A percentile compares a stretch with the other conserved stretches of the same genome.
These are phyloP conservation scores for Solanum hybrid DNA, from an alignment of 305 asterid species.

Conservation along the genomic window DNA sequence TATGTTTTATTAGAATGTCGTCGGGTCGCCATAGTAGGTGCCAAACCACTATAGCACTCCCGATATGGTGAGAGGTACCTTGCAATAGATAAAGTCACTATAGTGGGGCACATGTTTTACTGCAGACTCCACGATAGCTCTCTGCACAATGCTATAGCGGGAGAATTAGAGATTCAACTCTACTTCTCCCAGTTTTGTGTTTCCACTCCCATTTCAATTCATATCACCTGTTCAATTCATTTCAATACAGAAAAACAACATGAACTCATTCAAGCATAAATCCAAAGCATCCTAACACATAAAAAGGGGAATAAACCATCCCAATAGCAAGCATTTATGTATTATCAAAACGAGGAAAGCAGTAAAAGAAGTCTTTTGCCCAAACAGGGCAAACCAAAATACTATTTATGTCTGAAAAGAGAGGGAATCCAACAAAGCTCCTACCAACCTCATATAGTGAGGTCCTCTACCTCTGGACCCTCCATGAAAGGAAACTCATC, in stretches of 20 bases:
- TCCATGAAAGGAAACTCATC: neutral
- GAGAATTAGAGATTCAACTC: neutral
- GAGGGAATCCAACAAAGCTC: neutral
- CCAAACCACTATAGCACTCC: neutral
- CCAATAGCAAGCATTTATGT: neutral
- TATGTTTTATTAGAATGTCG: neutral
- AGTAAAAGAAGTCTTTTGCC: neutral
- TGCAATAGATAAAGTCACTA: neutral
- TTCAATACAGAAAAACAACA: neutral
- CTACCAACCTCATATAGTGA: neutral
- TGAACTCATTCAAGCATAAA: neutral
- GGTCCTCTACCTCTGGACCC: neutral
- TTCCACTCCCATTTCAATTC: neutral
- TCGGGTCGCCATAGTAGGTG: neutral
- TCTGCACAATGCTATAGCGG: neutral
- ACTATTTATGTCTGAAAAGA: neutral
- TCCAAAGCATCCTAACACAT: neutral
- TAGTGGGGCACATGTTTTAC: neutral
- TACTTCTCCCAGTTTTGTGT: neutral
- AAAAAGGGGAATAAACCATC: neutral
- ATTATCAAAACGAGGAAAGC: neutral
- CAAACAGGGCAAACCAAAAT: neutral
- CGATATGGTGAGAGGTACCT: neutral
- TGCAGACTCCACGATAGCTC: no score
- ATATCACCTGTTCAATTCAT: neutral